Evolutionary conservation across 805 yeast species (phyloP).

Genomic region (Myxozyma nipponensis): DNA sequence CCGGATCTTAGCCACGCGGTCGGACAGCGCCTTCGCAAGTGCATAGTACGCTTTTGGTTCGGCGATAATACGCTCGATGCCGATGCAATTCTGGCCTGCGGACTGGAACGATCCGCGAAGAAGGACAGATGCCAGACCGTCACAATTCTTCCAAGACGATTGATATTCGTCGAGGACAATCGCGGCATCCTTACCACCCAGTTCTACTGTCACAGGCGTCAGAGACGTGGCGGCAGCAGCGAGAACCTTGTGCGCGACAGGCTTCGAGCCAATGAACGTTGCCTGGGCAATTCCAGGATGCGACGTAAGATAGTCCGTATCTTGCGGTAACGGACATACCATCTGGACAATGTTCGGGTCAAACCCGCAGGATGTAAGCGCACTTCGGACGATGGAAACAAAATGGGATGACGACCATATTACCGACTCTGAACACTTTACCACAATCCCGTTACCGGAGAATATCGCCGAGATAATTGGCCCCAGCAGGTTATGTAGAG

Average conservation of each 20-base stretch:
- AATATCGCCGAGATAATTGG: constrained; percentile 86
- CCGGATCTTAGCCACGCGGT: constrained; percentile 59
- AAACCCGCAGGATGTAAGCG: constrained; percentile 67
- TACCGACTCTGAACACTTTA: constrained; percentile 94
- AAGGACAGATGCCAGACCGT: constrained; percentile 66
- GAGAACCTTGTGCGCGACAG: constrained; percentile 86
- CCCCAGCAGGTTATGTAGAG: constrained; percentile 90
- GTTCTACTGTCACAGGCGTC: constrained; percentile 92
- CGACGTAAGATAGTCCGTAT: constrained; percentile 79
- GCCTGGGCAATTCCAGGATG: constrained; percentile 81
- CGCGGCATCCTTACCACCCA: constrained; percentile 95
- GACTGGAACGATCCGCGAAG: constrained; percentile 96
- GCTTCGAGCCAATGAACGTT: constrained; percentile 94
- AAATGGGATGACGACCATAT: constrained; percentile 90
- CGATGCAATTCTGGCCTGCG: constrained; percentile 97
- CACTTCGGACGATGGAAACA: constrained; percentile 63
- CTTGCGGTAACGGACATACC: constrained; percentile 82
- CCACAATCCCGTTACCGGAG: constrained; percentile 86
- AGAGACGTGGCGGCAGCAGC: constrained; percentile 78
- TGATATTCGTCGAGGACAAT: constrained; percentile 70
- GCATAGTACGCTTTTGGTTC: constrained; percentile 63
- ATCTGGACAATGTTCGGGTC: constrained; percentile 83
- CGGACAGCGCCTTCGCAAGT: constrained; percentile 53
- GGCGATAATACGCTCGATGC: constrained; percentile 90
- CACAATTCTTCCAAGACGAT: constrained; percentile 31